Conservation (phyloP, 2,329 filamentous ascomycete genomes). For the Cercospora janseana region DNA sequence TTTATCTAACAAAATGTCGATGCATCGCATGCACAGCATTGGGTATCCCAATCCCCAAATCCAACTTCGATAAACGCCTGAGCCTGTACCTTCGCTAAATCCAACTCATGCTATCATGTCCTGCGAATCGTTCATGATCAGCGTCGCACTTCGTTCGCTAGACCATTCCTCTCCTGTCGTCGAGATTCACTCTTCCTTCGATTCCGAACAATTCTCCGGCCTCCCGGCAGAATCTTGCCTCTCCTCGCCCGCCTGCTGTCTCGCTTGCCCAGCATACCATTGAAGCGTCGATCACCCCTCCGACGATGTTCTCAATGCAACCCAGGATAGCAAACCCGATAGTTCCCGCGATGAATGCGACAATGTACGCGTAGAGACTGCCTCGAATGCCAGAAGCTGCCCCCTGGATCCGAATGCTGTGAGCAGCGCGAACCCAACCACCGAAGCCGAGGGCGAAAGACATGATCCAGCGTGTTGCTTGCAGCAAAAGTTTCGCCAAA, state of each 20-base stretch:
- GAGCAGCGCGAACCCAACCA: constrained; percentile 92
- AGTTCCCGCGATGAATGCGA: constrained; percentile 85
- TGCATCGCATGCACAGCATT: too few relatives aligned
- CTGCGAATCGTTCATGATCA: not conserved
- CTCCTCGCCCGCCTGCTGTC: constrained; percentile 60
- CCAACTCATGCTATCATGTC: constrained; percentile 4
- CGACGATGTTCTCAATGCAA: constrained; percentile 41
- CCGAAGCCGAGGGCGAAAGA: constrained; percentile 86
- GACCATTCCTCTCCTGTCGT: constrained; percentile 19
- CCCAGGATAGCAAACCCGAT: constrained; percentile 91
- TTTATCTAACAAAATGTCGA: not conserved
- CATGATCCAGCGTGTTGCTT: constrained; percentile 89
- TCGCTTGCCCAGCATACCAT: constrained; percentile 96
- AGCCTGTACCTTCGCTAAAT: not conserved
- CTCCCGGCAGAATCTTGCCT: constrained; percentile 82
- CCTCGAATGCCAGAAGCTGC: constrained; percentile 58
- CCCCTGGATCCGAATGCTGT: constrained; percentile 65
- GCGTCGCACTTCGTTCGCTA: constrained; percentile 3
- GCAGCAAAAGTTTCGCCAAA: constrained; percentile 84
- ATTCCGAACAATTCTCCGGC: constrained; percentile 85
- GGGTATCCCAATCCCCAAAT: constrained; percentile 5
- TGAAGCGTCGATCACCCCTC: constrained; percentile 50
- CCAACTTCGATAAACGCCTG: constrained; percentile 2
- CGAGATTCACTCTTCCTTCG: constrained; percentile 24
- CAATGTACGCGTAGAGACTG: constrained; percentile 90